Percentiles rank a stretch among this genome's conserved stretches.
Evolutionary conservation across 2,329 filamentous ascomycete species (phyloP).

Genomic region (Zopfia rhizophila): DNA sequence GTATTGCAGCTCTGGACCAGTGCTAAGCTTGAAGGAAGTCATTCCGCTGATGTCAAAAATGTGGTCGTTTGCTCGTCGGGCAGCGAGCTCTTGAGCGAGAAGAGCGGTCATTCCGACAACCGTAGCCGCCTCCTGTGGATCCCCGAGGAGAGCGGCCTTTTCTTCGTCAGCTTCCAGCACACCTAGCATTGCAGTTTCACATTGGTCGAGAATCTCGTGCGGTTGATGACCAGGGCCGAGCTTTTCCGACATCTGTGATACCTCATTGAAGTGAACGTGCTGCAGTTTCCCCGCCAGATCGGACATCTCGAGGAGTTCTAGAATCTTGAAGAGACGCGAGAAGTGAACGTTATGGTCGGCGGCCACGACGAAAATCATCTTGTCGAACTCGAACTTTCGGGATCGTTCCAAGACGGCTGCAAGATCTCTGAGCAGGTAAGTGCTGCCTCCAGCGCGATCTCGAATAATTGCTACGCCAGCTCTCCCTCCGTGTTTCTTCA

Average conservation of each 20-base stretch:
- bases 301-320: constrained; percentile 75
- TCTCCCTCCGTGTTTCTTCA: constrained; percentile 75
- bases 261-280: constrained; percentile 80
- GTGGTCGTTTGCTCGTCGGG: constrained; percentile 32
- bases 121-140: constrained; percentile 20
- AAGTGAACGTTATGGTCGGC: constrained; percentile 78
- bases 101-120: constrained; percentile 34
- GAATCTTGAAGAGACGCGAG: constrained; percentile 79
- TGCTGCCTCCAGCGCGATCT: constrained; percentile 78
- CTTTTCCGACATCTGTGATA: constrained; percentile 55
- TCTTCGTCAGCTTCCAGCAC: constrained; percentile 29
- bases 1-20: constrained; percentile 43
- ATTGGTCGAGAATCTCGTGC: constrained; percentile 72
- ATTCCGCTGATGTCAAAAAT: constrained; percentile 36
- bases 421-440: constrained; percentile 83
- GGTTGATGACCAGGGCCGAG: constrained; percentile 71
- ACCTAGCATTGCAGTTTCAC: constrained; percentile 30
- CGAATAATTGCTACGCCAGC: constrained; percentile 77
- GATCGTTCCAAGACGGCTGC: constrained; percentile 75
- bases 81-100: constrained; percentile 40
- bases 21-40: constrained; percentile 41
- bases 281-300: constrained; percentile 75
- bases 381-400: constrained; percentile 72
- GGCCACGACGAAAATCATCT: constrained; percentile 83
- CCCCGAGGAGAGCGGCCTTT: constrained; percentile 30